Base-by-base conservation (phyloP, 495 filamentous ascomycete species). In the Hypoxylon fragiforme region DNA sequence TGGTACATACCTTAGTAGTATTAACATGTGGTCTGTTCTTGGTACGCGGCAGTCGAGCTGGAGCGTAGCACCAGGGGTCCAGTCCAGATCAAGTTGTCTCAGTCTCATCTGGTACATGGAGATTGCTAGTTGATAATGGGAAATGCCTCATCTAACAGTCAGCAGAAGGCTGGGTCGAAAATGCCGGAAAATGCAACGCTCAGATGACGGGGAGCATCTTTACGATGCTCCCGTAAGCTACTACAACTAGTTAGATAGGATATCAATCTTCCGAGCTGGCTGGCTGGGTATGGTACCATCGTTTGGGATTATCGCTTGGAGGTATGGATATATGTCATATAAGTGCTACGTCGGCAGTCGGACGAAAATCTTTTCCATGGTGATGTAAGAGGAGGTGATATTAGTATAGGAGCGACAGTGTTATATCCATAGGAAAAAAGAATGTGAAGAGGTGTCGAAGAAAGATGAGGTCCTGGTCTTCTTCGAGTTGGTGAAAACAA, bases 61-160 rank as follows among this genome's bases (percentile, higher is more conserved):
- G 30, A 28, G 44, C 19, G 42, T 36, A 40, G 43, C 40, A 55
- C 36, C 7, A 42, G 44, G 13, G 44, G 22, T 42, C 49, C 39
- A 54, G 22, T 42, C 49, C 39, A 54, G 44, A 60, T 47, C 42
- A 21, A 35, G 42, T 40, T 35, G 30, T 40, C 44, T 22, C 12
- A 47, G n/a, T 39, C 24, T 37, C 21, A 30, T 39, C 20, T 37
- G 39, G 12, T 36, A 47, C 40, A 11, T 41, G 7, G 32, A 36
- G 34, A 38, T 24, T 34, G 7, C 50, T 60, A 60, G 44, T 31
- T 38, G 45, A 19, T 19, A 12, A 15, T n/a, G 22, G 38, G 58
- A 62, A 62, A 62, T 62, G 52, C 58, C 58, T 62, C 58, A 62
- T 44, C 24, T 18, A 39, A 39, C 39, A 48, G 48, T 56, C 37